Percentiles rank a stretch among this genome's conserved stretches.
phyloP scores from a whole-genome alignment of 2,329 filamentous ascomycete genomes.

The Colletotrichum gigasporum region DNA sequence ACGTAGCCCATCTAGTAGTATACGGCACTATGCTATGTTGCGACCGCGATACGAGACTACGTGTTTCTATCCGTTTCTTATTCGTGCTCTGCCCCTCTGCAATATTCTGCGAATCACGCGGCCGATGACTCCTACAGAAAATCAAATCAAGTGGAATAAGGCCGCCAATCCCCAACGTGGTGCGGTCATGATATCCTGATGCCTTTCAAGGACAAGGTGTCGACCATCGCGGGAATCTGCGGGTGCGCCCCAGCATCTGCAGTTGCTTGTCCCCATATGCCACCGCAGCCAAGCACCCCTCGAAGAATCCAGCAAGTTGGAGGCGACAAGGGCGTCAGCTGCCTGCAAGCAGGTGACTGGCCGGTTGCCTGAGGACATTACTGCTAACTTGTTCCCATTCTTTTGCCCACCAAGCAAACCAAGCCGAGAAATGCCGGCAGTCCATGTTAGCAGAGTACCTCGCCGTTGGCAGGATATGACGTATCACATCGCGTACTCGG shows the following conservation, averaged over 20 bases:
- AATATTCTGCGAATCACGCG: background rate
- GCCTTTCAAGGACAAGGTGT: background rate
- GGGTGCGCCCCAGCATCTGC: background rate
- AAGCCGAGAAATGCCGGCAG: slow-evolving; percentile 29
- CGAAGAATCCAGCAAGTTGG: too few species aligned
- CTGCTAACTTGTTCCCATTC: background rate
- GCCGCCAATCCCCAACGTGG: background rate
- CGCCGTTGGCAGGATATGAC: slow-evolving; percentile 4
- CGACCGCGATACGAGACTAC: background rate
- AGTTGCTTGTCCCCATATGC: background rate
- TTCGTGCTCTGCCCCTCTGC: background rate
- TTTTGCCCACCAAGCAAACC: background rate
- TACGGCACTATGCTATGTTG: too few species aligned
- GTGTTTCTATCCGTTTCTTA: background rate
- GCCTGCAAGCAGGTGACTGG: slow-evolving; percentile 3
- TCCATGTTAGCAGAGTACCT: slow-evolving; percentile 29
- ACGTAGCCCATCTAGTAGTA: too few species aligned
- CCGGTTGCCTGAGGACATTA: background rate
- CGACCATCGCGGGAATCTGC: background rate
- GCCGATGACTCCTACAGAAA: background rate
- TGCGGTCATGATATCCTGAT: background rate
- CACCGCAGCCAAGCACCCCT: too few species aligned
- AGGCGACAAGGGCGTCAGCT: background rate
- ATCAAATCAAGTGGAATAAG: background rate
- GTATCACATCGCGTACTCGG: slow-evolving; percentile 23